phyloP scores from a whole-genome alignment of 352 stramenopile species.

The Pythium vanterpoolii region DNA sequence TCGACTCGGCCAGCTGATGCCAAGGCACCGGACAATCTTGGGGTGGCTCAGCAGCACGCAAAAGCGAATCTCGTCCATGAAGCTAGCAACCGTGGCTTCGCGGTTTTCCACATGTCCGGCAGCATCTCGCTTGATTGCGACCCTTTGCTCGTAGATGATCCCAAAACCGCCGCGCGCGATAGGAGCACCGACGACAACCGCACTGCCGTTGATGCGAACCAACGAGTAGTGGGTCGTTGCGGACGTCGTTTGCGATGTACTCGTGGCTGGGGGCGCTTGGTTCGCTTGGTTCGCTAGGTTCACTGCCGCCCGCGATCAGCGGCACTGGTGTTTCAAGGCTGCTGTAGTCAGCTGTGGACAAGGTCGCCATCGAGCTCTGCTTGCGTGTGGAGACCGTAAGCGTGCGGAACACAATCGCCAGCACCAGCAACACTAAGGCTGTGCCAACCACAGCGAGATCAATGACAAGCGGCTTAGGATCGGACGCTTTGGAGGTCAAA shows the following conservation, averaged over 20 bases:
- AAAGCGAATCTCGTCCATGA: conserved; percentile 35
- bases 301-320: no score
- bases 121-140: conserved; percentile 20
- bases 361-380: not conserved
- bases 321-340: not conserved
- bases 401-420: not conserved
- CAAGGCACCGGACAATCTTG: conserved; percentile 30
- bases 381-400: not conserved
- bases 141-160: conserved; percentile 4
- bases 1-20: conserved; percentile 25
- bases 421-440: not conserved
- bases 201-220: conserved; percentile 5
- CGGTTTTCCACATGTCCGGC: conserved; percentile 15
- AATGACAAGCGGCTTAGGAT: not conserved
- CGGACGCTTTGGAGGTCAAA: not conserved
- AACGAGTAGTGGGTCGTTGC: not conserved
- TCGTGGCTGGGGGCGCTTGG: not conserved
- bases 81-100: conserved; percentile 17
- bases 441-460: not conserved
- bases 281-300: not conserved
- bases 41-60: conserved; percentile 28
- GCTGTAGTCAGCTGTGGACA: not conserved
- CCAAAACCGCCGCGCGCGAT: conserved; percentile 14
- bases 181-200: not conserved
- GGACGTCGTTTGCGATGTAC: conserved; percentile 3